phyloP scores from a whole-genome alignment of 495 filamentous ascomycete genomes.

The Penicillium roqueforti region DNA sequence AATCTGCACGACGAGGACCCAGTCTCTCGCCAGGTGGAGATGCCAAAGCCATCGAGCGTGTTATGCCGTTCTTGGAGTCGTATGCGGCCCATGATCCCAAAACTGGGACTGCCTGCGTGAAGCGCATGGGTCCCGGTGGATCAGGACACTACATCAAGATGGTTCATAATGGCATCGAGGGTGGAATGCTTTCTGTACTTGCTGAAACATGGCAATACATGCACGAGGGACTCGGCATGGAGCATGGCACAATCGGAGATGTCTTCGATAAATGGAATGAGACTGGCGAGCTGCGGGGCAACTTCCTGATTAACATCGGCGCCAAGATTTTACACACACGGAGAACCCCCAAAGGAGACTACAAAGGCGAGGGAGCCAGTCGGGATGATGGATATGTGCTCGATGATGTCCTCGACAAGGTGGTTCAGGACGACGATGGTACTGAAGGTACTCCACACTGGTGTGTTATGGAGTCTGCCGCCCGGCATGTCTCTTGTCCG shows the following conservation, averaged over 20 bases:
- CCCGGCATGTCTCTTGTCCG: conserved; percentile 59
- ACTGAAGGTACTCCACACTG: conserved; percentile 68
- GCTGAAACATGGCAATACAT: conserved; percentile 67
- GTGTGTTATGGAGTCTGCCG: conserved; percentile 58
- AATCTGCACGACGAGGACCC: conserved; percentile 60
- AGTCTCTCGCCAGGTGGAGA: conserved; percentile 65
- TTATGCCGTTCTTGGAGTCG: conserved; percentile 59
- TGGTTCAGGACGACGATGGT: conserved; percentile 66
- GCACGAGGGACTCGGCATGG: conserved; percentile 53
- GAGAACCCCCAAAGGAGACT: conserved; percentile 40
- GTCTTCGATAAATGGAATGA: conserved; percentile 60
- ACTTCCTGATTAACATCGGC: conserved; percentile 61
- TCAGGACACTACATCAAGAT: conserved; percentile 74
- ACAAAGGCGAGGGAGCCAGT: conserved; percentile 36
- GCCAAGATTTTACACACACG: conserved; percentile 54
- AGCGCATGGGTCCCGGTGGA: conserved; percentile 56
- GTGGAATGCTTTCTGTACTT: conserved; percentile 60
- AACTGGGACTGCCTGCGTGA: conserved; percentile 59
- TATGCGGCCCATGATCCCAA: conserved; percentile 57
- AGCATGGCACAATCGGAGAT: conserved; percentile 58
- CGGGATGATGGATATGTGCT: conserved; percentile 48
- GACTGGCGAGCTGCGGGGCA: conserved; percentile 53
- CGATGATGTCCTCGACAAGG: conserved; percentile 66
- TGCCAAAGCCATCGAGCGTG: conserved; percentile 50
- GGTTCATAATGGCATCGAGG: conserved; percentile 75